A percentile compares a stretch with the other conserved stretches of the same genome.
These are phyloP conservation scores for Suhomyces panamericanus DNA, from an alignment of 1,139 yeast species.

Conservation along the genomic window DNA sequence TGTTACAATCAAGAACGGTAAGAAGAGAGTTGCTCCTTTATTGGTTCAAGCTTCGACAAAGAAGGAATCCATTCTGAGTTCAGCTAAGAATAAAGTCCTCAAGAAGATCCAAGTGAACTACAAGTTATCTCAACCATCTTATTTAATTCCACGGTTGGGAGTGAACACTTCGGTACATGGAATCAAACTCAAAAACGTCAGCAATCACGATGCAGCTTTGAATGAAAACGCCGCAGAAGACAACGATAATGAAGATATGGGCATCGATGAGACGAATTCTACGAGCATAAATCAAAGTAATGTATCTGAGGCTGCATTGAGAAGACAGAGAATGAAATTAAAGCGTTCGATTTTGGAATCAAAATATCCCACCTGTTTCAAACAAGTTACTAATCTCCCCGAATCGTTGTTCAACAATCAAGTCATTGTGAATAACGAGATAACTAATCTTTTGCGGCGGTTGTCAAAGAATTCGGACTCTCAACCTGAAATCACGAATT, in stretches of 20 bases:
- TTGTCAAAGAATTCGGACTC: slow-evolving; percentile 21
- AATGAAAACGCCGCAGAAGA: slow-evolving; percentile 33
- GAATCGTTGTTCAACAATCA: slow-evolving; percentile 41
- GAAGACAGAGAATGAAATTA: slow-evolving; percentile 35
- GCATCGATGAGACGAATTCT: slow-evolving; percentile 26
- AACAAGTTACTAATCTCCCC: slow-evolving; percentile 36
- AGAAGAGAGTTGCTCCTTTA: slow-evolving; percentile 83
- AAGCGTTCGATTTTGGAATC: slow-evolving; percentile 34
- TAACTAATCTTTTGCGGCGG: slow-evolving; percentile 26
- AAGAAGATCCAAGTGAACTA: slow-evolving; percentile 25
- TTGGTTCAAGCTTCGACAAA: slow-evolving; percentile 56
- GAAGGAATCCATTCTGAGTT: slow-evolving; percentile 11
- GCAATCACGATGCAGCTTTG: slow-evolving; percentile 23
- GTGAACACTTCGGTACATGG: slow-evolving; percentile 51
- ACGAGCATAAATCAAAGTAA: slow-evolving; percentile 16
- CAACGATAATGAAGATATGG: slow-evolving; percentile 48
- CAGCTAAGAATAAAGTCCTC: background rate
- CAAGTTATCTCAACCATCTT: slow-evolving; percentile 43
- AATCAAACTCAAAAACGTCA: slow-evolving; percentile 23
- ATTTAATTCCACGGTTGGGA: slow-evolving; percentile 49
- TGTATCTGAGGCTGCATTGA: slow-evolving; percentile 36
- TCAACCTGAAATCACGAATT: slow-evolving; percentile 25
- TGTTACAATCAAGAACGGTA: slow-evolving; percentile 72
- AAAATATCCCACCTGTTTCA: slow-evolving; percentile 42
- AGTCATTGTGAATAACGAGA: slow-evolving; percentile 33